Percentiles rank a stretch among this genome's conserved stretches.
These are phyloP conservation scores for Metarhizium rileyi DNA, from an alignment of 2,329 filamentous ascomycete genomes.

Conservation along the genomic window DNA sequence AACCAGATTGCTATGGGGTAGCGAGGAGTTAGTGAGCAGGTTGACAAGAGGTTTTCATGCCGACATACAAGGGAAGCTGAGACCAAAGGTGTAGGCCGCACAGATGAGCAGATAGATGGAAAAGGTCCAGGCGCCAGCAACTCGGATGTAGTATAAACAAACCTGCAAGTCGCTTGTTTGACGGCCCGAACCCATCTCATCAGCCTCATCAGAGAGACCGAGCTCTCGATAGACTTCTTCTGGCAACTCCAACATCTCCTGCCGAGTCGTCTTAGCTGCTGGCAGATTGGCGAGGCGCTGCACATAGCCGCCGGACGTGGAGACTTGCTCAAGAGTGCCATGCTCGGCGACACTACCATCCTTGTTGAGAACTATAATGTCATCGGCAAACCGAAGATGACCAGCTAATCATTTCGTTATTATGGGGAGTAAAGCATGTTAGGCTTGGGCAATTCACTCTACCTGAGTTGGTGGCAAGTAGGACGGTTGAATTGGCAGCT, in stretches of 20 bases:
- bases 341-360: conserved; percentile 14
- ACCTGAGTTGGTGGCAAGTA: conserved; percentile 20
- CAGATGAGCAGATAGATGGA: conserved; percentile 12
- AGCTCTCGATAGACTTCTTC: conserved; percentile 11
- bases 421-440: too few species aligned
- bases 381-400: conserved; percentile 15
- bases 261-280: not conserved
- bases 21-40: not conserved
- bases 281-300: conserved; percentile 4
- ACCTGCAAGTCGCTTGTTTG: conserved; percentile 10
- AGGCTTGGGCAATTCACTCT: not conserved
- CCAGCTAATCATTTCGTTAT: conserved; percentile 8
- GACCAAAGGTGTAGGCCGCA: conserved; percentile 11
- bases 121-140: conserved; percentile 8
- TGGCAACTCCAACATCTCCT: conserved; percentile 7
- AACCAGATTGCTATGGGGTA: conserved; percentile 13
- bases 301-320: conserved; percentile 4
- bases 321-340: conserved; percentile 10
- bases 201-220: conserved; percentile 11
- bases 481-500: conserved; percentile 13
- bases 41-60: too few species aligned
- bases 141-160: conserved; percentile 13
- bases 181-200: conserved; percentile 5
- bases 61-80: conserved; percentile 13
- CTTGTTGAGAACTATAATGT: conserved; percentile 15